Conservation (phyloP, 768 basidiomycete genomes). For the Boletus subparvulus region DNA sequence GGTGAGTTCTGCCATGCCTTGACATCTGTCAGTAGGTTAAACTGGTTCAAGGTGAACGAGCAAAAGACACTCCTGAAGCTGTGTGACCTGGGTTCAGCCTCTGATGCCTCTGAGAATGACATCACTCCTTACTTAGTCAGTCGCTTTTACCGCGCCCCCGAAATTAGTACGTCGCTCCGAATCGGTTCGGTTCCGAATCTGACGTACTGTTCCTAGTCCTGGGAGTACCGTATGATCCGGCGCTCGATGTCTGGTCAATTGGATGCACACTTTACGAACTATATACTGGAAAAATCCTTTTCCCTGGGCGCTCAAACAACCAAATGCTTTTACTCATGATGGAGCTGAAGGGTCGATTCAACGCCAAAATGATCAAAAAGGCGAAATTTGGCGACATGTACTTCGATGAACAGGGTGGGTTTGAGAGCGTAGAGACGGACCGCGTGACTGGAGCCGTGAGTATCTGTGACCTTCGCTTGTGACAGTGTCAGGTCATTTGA, state of each 20-base stretch:
- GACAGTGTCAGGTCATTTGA: slow-evolving; percentile 44
- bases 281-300: slow-evolving; percentile 95
- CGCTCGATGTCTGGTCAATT: slow-evolving; percentile 95
- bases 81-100: slow-evolving; percentile 96
- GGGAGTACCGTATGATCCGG: slow-evolving; percentile 90
- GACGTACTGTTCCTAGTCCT: slow-evolving; percentile 58
- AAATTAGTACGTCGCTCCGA: slow-evolving; percentile 74
- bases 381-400: slow-evolving; percentile 89
- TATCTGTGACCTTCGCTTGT: slow-evolving; percentile 22
- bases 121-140: slow-evolving; percentile 98
- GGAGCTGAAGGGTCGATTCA: slow-evolving; percentile 95
- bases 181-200: slow-evolving; percentile 9
- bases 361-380: slow-evolving; percentile 91
- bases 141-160: slow-evolving; percentile 96
- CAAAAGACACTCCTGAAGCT: slow-evolving; percentile 91
- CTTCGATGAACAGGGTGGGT: slow-evolving; percentile 90
- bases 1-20: slow-evolving; percentile 46
- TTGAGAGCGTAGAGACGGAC: slow-evolving; percentile 80
- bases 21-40: slow-evolving; percentile 14
- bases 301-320: slow-evolving; percentile 95
- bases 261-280: slow-evolving; percentile 97
- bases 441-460: slow-evolving; percentile 79
- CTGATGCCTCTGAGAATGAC: slow-evolving; percentile 91
- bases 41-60: slow-evolving; percentile 75
- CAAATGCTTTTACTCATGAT: slow-evolving; percentile 98